Percentiles rank a stretch among this genome's conserved stretches.
Evolutionary conservation across 106 monocot genomes (phyloP).

Genomic region (Hemerocallis citrina): DNA sequence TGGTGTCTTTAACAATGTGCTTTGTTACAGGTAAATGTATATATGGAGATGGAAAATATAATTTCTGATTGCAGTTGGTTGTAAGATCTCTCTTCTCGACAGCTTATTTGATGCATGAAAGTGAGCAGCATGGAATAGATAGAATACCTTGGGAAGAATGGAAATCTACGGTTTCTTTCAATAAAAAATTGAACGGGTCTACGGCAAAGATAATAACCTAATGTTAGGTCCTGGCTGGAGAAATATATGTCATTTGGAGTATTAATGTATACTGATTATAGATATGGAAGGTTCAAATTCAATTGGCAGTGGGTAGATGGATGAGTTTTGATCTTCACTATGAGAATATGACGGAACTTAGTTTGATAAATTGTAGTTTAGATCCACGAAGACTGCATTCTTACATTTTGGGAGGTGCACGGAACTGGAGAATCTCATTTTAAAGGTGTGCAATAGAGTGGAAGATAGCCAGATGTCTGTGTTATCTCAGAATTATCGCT

Average conservation of each 20-base stretch:
- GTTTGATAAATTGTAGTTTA: conserved; percentile 45
- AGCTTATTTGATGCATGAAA: conserved; percentile 61
- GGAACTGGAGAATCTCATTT: conserved; percentile 42
- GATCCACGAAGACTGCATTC: conserved; percentile 37
- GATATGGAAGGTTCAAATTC: conserved; percentile 21
- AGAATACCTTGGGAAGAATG: conserved; percentile 53
- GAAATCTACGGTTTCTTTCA: conserved; percentile 41
- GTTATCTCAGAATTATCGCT: conserved; percentile 44
- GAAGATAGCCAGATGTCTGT: conserved; percentile 31
- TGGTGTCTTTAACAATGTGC: too few species aligned
- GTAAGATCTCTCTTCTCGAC: conserved; percentile 52
- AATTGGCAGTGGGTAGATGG: conserved; percentile 2
- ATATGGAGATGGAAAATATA: too few species aligned
- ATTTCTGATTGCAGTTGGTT: conserved; percentile 56
- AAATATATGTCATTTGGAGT: conserved; percentile 45
- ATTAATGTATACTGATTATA: conserved; percentile 40
- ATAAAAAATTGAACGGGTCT: conserved; percentile 66
- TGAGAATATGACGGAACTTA: conserved; percentile 47
- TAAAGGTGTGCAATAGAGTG: conserved; percentile 45
- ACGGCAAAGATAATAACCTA: conserved; percentile 36
- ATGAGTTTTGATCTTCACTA: conserved; percentile 14
- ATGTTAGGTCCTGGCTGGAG: conserved; percentile 60
- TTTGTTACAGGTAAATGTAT: too few species aligned
- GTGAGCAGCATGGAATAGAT: conserved; percentile 65
- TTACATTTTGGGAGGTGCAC: conserved; percentile 35